Percentiles rank a stretch among this genome's conserved stretches.
These are phyloP conservation scores for Pseudotsuga menziesii DNA, from an alignment of 75 land plant species.

Conservation along the genomic window DNA sequence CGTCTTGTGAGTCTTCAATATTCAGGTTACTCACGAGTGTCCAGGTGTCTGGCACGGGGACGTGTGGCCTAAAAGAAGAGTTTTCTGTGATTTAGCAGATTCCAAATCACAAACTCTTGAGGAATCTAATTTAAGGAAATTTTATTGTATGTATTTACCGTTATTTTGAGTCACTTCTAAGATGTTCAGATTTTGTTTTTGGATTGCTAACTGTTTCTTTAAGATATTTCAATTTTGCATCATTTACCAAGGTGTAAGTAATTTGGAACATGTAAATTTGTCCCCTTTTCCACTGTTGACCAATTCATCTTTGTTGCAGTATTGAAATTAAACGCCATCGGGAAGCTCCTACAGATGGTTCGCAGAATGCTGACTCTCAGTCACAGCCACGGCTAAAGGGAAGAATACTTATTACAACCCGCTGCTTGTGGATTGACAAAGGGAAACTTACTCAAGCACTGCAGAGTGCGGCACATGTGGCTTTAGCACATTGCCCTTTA, in stretches of 20 bases:
- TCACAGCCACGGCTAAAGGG: constrained; percentile 22
- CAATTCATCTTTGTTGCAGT: constrained; percentile 38
- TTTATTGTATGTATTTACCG: too few relatives aligned
- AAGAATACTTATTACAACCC: constrained; percentile 34
- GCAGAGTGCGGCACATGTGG: constrained; percentile 28
- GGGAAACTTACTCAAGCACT: constrained; percentile 32
- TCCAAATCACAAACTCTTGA: too few relatives aligned
- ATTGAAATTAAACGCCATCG: constrained; percentile 76
- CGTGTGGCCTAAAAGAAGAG: too few relatives aligned
- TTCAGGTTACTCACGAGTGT: too few relatives aligned
- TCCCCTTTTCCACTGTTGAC: not conserved
- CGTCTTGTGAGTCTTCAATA: too few relatives aligned
- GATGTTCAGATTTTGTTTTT: too few relatives aligned
- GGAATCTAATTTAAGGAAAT: too few relatives aligned
- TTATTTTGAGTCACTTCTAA: too few relatives aligned
- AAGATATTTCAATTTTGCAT: not conserved
- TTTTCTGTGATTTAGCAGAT: too few relatives aligned
- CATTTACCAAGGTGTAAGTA: not conserved
- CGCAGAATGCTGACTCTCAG: not conserved
- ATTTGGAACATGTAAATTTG: too few relatives aligned
- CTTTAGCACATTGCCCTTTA: constrained; percentile 25
- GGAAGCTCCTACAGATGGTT: constrained; percentile 14
- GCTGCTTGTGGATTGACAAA: constrained; percentile 40
- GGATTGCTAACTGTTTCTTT: too few relatives aligned
- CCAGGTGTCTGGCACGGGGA: too few relatives aligned